phyloP scores from a whole-genome alignment of 1,139 yeast species.

The Geotrichum carabidarum region DNA sequence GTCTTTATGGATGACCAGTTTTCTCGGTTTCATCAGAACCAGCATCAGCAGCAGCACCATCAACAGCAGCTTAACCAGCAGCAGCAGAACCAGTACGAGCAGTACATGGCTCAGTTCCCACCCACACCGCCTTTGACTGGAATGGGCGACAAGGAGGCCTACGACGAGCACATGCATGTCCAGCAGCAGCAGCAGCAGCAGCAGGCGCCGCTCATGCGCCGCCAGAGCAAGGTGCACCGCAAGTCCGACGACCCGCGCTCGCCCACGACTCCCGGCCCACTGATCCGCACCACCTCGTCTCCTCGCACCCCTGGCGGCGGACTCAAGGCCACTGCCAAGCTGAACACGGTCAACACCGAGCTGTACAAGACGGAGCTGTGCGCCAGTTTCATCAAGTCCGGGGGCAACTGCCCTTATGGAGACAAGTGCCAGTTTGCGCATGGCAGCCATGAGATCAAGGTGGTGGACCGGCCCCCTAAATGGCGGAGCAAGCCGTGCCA shows the following conservation, averaged over 20 bases:
- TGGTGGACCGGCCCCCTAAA: constrained; percentile 69
- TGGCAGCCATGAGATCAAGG: constrained; percentile 70
- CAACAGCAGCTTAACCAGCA: constrained; percentile 7
- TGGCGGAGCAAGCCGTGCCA: constrained; percentile 91
- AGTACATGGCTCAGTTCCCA: constrained; percentile 5
- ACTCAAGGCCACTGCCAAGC: constrained; percentile 6
- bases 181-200: background rate
- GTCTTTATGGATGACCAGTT: background rate
- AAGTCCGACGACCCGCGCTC: constrained; percentile 5
- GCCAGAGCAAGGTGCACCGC: constrained; percentile 1
- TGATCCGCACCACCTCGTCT: constrained; percentile 13
- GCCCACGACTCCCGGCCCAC: background rate
- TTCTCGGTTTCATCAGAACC: background rate
- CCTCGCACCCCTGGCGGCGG: constrained; percentile 2
- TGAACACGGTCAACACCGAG: constrained; percentile 52
- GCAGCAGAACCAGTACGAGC: constrained; percentile 8
- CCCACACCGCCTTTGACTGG: constrained; percentile 14
- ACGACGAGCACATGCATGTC: background rate
- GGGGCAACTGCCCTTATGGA: constrained; percentile 79
- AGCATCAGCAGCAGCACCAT: constrained; percentile 11
- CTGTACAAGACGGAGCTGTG: constrained; percentile 89
- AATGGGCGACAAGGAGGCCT: background rate
- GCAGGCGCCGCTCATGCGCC: constrained; percentile 4
- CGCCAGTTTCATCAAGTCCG: constrained; percentile 63
- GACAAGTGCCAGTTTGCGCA: constrained; percentile 93